Base-by-base conservation (phyloP, 805 yeast species). In the Ogataea neopini region DNA sequence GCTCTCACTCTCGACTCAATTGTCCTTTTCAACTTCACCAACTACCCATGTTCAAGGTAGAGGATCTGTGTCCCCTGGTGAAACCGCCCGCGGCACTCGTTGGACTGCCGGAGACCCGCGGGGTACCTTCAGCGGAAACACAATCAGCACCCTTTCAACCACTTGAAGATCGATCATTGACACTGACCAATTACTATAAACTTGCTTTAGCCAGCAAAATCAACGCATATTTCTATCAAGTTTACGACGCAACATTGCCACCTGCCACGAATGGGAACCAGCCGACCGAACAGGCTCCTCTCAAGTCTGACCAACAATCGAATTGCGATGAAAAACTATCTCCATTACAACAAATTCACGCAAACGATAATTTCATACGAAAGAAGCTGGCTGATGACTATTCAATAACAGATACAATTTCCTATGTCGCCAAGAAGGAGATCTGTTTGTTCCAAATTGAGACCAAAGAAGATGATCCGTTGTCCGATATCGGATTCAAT, bases 401-500 rank as follows among this genome's bases (percentile, higher is more conserved):
- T 43, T 52, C 54, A 5, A 65, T 66, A 23, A 43, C 50, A 7
- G 64, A 66, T 43, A 54, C 59, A 1, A 54, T 66, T 17, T 56
- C 68, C 6, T 63, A 60, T 41, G 62, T 59, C 3, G 63, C 67
- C 2, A 61, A 63, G 45, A 57, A 54, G 26, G 69, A 65, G 38
- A 53, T 66, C 2, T 66, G 68, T 44, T 45, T 66, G 4, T 66
- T 64, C 42, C 69, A 64, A 45, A 45, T 64, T 8, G 64, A 62
- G 43, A 53, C 58, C 1, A 54, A 47, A 7, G 48, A 38, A 4
- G 44, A 41, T 32, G 53, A 46, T 19, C 42, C 43, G 8, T 15
- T 26, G 17, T 49, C 49, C 25, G 56, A 53, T 29, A 47, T 61
- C 15, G 67, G 64, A 0, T 63, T 65, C 45, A 57, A 58, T 34